These are phyloP conservation scores for Cladosporium sp. DNA, from an alignment of 2,329 filamentous ascomycete species.

Conservation along the genomic window DNA sequence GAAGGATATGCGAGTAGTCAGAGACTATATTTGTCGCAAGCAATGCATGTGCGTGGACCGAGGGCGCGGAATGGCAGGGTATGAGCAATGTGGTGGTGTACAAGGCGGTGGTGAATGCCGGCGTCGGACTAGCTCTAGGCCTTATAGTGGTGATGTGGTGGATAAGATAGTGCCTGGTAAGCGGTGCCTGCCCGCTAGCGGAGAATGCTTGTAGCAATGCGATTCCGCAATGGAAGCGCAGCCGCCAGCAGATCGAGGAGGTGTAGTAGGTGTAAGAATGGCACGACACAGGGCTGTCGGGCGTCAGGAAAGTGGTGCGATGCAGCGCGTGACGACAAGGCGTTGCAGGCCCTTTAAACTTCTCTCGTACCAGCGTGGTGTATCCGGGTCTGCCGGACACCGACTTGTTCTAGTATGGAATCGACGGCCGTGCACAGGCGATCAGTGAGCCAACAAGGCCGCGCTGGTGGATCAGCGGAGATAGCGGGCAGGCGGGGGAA, in stretches of 20 bases:
- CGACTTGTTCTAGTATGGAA: not conserved
- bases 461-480: not conserved
- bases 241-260: not conserved
- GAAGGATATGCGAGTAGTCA: not conserved
- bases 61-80: not conserved
- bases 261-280: not conserved
- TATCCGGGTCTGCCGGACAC: not conserved
- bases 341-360: not conserved
- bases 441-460: not conserved
- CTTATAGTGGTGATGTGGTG: not conserved
- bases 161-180: not conserved
- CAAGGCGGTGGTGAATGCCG: constrained; percentile 9
- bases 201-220: constrained; percentile 1
- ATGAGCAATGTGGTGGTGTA: not conserved
- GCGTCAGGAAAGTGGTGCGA: not conserved
- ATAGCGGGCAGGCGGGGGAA: not conserved
- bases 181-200: constrained; percentile 10
- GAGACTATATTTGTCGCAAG: not conserved
- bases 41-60: not conserved
- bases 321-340: not conserved
- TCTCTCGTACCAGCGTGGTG: not conserved
- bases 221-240: not conserved
- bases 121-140: constrained; percentile 8
- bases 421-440: not conserved
- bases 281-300: not conserved